Evolutionary conservation across 2,329 filamentous ascomycete species (phyloP), one percentile per base, ranked within the genome.

Genomic region (Aureobasidium sp.): DNA sequence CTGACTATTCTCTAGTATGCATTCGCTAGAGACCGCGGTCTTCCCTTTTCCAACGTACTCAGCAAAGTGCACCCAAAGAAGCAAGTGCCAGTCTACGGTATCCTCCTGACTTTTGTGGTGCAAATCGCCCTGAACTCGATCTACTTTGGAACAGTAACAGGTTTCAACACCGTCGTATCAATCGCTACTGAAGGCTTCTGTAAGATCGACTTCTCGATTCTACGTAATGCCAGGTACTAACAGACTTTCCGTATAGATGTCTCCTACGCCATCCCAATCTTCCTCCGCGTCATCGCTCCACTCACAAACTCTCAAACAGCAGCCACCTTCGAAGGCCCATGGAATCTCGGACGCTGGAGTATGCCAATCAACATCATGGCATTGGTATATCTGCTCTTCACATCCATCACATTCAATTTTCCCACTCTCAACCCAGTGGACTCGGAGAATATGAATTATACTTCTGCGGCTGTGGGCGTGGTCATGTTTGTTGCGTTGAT

Each of bases 141-240:
- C 58, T 68, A 69, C 48, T 65, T 69, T 15, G 66, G 63, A 31
- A 65, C 66, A 12, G 57, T 49, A 0, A 59, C 64, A 5, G 66
- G 63, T 11, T 67, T 68, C 42, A 56, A 64, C 39, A 64, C 66
- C 17, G 64, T 67, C 20, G 79, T 84, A 52, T 76, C 80, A 6
- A 84, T 84, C 59, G 77, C 82, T 0, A 84, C 82, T 0, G 77
- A 82, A 64, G 83, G 82, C 0, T 84, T 84, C 66, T 84, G 77
- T 79, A 71, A 70, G 77, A n/a, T n/a, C n/a, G n/a, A n/a, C n/a
- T n/a, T n/a, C n/a, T n/a, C n/a, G n/a, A n/a, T n/a, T n/a, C n/a
- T n/a, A n/a, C n/a, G n/a, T n/a, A n/a, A n/a, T n/a, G n/a, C n/a
- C n/a, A n/a, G n/a, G n/a, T n/a, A n/a, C n/a, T n/a, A n/a, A n/a